Conservation (phyloP, 2,329 filamentous ascomycete species). For the Chaetothyriales sp. region DNA sequence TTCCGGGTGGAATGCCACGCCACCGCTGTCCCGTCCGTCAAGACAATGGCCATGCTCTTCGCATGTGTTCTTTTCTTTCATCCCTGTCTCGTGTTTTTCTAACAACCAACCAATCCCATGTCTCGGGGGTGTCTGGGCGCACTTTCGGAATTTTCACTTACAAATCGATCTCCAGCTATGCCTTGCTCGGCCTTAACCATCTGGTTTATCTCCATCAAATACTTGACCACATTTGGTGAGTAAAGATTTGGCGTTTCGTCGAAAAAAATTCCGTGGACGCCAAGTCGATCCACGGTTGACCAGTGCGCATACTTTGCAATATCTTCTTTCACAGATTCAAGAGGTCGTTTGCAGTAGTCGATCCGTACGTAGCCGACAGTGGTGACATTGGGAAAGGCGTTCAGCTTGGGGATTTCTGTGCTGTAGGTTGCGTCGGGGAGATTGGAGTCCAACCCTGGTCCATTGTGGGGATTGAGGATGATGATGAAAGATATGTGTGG, state of each 20-base stretch:
- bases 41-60: neutral
- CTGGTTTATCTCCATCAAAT: constrained; percentile 13
- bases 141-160: neutral
- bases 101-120: neutral
- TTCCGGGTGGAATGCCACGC: neutral
- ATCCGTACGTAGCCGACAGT: constrained; percentile 39
- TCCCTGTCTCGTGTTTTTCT: neutral
- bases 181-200: constrained; percentile 11
- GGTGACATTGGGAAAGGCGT: constrained; percentile 33
- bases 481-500: constrained; percentile 31
- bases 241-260: constrained; percentile 24
- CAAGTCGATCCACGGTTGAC: constrained; percentile 23
- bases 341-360: constrained; percentile 31
- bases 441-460: constrained; percentile 28
- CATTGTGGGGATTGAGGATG: constrained; percentile 36
- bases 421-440: constrained; percentile 33
- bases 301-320: constrained; percentile 35
- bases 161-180: neutral
- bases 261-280: constrained; percentile 29
- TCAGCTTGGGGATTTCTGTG: constrained; percentile 28
- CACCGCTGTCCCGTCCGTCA: too few species aligned
- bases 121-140: neutral
- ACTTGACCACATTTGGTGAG: constrained; percentile 11
- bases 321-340: constrained; percentile 31
- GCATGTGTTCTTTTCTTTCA: neutral